These are phyloP conservation scores for Pythium myriotylum DNA, from an alignment of 352 stramenopile species.

Conservation along the genomic window DNA sequence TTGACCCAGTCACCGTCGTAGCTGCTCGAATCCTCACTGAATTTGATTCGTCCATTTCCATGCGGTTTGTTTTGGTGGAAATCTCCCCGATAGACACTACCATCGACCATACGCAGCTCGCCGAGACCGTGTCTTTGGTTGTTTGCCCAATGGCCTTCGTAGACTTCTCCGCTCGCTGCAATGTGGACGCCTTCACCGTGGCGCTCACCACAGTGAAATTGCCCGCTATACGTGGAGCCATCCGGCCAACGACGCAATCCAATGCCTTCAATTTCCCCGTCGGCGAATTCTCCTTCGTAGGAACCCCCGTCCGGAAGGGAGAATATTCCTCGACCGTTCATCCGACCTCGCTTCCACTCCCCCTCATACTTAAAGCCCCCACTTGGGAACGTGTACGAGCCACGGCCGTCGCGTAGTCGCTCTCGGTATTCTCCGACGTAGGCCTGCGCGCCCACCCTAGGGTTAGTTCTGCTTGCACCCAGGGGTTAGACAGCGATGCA, in stretches of 20 bases:
- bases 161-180: slow-evolving; percentile 41
- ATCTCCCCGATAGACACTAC: slow-evolving; percentile 44
- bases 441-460: slow-evolving; percentile 12
- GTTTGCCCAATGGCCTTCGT: slow-evolving; percentile 55
- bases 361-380: slow-evolving; percentile 66
- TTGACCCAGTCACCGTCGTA: slow-evolving; percentile 52
- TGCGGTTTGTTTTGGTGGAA: slow-evolving; percentile 49
- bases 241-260: slow-evolving; percentile 57
- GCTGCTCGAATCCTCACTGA: slow-evolving; percentile 16
- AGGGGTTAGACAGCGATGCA: no score
- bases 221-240: slow-evolving; percentile 59
- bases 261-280: slow-evolving; percentile 65
- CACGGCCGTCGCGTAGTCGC: slow-evolving; percentile 46
- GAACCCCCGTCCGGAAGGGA: slow-evolving; percentile 31
- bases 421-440: slow-evolving; percentile 50
- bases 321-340: slow-evolving; percentile 56
- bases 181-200: slow-evolving; percentile 57
- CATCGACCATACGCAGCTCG: slow-evolving; percentile 34
- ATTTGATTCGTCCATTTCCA: slow-evolving; percentile 38
- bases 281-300: slow-evolving; percentile 59
- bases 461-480: no score
- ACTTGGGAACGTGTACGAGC: slow-evolving; percentile 50
- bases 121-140: slow-evolving; percentile 51
- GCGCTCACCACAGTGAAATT: slow-evolving; percentile 53
- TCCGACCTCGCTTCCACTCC: slow-evolving; percentile 59